Evolutionary conservation across 257 asterid species (phyloP).

Genomic region (Parsonsia alboflavescens): DNA sequence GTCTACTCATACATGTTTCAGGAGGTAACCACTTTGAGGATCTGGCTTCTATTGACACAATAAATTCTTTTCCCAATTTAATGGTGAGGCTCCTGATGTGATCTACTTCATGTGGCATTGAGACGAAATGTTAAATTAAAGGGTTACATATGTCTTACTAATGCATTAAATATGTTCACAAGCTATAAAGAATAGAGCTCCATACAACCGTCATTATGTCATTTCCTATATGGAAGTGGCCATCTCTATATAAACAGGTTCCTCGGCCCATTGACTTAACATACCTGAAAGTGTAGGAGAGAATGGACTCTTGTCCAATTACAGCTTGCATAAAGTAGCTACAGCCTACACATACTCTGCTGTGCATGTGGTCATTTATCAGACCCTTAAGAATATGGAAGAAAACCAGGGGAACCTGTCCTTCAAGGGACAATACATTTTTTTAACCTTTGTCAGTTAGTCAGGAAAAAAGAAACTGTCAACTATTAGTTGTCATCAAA

Average conservation of each 20-base stretch:
- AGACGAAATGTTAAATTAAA: neutral
- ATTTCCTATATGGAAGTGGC: neutral
- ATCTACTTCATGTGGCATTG: neutral
- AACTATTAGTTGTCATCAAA: neutral
- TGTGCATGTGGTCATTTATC: neutral
- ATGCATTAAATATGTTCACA: neutral
- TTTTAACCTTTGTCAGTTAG: neutral
- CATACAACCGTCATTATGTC: neutral
- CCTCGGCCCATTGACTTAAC: neutral
- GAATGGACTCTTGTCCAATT: neutral
- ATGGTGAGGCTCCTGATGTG: conserved; percentile 45
- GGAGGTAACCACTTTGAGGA: conserved; percentile 74
- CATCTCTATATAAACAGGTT: neutral
- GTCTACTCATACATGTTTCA: conserved; percentile 28
- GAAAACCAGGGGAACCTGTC: neutral
- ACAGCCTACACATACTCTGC: neutral
- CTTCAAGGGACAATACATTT: neutral
- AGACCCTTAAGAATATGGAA: neutral
- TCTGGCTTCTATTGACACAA: conserved; percentile 66
- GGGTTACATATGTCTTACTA: neutral
- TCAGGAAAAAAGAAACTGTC: neutral
- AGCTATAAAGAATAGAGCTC: neutral
- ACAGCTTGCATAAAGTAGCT: neutral
- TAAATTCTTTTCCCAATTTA: conserved; percentile 74
- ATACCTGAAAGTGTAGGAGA: neutral